phyloP scores from a whole-genome alignment of 371 early-diverging fungal genomes.

The Mortierella sp. region DNA sequence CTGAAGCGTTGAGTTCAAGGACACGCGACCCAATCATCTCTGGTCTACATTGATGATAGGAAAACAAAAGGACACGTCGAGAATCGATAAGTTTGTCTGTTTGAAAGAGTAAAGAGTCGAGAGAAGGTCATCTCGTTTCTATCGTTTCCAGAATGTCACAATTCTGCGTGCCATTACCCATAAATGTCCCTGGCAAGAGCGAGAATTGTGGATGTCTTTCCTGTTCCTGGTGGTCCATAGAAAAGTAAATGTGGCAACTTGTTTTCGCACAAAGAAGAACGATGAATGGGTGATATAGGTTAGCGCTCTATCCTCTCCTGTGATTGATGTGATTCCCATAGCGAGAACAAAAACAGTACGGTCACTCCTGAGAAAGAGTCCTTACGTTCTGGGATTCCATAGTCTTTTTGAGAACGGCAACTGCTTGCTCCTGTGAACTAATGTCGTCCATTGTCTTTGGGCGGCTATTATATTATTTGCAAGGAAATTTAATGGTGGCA shows the following conservation, averaged over 20 bases:
- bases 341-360: neutral
- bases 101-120: neutral
- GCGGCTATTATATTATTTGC: constrained; percentile 70
- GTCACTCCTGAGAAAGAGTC: neutral
- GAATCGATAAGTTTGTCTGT: neutral
- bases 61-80: neutral
- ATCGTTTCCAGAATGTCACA: neutral
- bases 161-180: constrained; percentile 67
- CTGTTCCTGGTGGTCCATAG: constrained; percentile 99
- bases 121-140: neutral
- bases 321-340: neutral
- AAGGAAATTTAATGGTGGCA: constrained; percentile 30
- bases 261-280: neutral
- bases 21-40: constrained; percentile 84
- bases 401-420: constrained; percentile 87
- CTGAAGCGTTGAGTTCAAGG: constrained; percentile 99
- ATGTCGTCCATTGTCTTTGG: constrained; percentile 92
- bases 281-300: neutral
- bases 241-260: constrained; percentile 98
- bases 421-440: constrained; percentile 92
- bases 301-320: neutral
- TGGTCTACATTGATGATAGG: constrained; percentile 66
- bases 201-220: constrained; percentile 99
- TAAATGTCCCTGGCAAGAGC: constrained; percentile 95
- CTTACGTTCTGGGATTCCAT: constrained; percentile 87